Percentiles rank a stretch among this genome's conserved stretches.
Conservation (phyloP, 495 filamentous ascomycete genomes). For the Xylaria sp. region DNA sequence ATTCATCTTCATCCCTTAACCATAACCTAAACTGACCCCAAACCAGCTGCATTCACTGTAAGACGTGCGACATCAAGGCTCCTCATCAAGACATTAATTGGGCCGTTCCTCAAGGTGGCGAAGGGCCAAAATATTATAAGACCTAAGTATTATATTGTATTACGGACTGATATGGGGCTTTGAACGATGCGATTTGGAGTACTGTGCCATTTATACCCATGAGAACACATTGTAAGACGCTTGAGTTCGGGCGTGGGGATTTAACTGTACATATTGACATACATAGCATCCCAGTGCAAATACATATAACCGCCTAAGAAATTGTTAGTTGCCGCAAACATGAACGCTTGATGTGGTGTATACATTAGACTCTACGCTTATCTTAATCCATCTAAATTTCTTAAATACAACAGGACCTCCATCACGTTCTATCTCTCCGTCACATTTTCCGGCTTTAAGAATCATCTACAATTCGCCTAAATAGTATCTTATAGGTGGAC, state of each 20-base stretch:
- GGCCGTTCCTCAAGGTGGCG: slow-evolving; percentile 93
- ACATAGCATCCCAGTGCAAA: background rate
- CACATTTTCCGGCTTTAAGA: too few species aligned
- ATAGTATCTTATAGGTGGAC: too few species aligned
- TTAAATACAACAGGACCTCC: too few species aligned
- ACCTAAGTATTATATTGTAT: slow-evolving; percentile 59
- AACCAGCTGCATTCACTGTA: slow-evolving; percentile 94
- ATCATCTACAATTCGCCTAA: too few species aligned
- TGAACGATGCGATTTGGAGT: background rate
- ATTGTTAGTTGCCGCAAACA: too few species aligned
- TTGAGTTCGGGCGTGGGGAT: background rate
- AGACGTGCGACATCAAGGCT: slow-evolving; percentile 99
- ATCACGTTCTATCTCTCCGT: too few species aligned
- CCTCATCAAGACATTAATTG: slow-evolving; percentile 97
- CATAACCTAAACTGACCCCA: slow-evolving; percentile 25
- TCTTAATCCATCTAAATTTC: too few species aligned
- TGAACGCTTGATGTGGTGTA: background rate
- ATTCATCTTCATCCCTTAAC: slow-evolving; percentile 4
- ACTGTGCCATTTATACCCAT: slow-evolving; percentile 16
- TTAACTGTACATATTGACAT: slow-evolving; percentile 19
- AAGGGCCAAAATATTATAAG: slow-evolving; percentile 96
- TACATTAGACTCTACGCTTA: background rate
- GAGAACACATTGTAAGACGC: background rate
- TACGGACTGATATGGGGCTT: background rate
- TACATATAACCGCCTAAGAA: background rate